Evolutionary conservation across 805 yeast species (phyloP).

Genomic region (Starmera quercuum): DNA sequence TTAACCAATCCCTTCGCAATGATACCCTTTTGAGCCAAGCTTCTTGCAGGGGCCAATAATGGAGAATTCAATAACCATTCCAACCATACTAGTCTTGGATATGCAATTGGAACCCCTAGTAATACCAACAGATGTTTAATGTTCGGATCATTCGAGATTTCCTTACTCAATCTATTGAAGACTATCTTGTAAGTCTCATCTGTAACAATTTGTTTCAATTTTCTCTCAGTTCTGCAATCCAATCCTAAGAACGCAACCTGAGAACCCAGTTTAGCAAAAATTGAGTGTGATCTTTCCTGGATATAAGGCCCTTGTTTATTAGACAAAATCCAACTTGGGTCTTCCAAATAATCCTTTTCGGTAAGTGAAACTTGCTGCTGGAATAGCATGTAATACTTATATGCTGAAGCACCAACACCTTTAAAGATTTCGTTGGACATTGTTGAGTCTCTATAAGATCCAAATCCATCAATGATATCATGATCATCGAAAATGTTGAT

Average conservation of each 20-base stretch:
- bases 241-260: slow-evolving; percentile 68
- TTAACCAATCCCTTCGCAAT: slow-evolving; percentile 70
- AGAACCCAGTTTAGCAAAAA: slow-evolving; percentile 67
- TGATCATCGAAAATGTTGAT: slow-evolving; percentile 90
- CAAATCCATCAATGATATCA: slow-evolving; percentile 94
- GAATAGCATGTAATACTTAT: slow-evolving; percentile 80
- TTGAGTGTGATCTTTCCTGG: slow-evolving; percentile 55
- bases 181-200: slow-evolving; percentile 48
- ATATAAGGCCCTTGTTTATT: slow-evolving; percentile 59
- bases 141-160: slow-evolving; percentile 40
- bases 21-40: slow-evolving; percentile 51
- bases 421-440: slow-evolving; percentile 65
- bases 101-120: slow-evolving; percentile 92
- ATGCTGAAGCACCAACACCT: slow-evolving; percentile 73
- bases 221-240: slow-evolving; percentile 92
- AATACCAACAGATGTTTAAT: slow-evolving; percentile 73
- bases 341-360: slow-evolving; percentile 29
- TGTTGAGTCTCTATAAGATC: slow-evolving; percentile 72
- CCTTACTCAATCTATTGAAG: slow-evolving; percentile 53
- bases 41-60: slow-evolving; percentile 56
- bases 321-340: slow-evolving; percentile 60
- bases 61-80: slow-evolving; percentile 66
- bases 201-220: slow-evolving; percentile 46
- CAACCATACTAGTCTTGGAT: slow-evolving; percentile 89
- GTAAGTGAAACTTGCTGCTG: slow-evolving; percentile 70